Evolutionary conservation across 371 early-diverging fungal species (phyloP), one percentile per base, ranked within the genome.

Genomic region (Basidiobolus heterosporus): DNA sequence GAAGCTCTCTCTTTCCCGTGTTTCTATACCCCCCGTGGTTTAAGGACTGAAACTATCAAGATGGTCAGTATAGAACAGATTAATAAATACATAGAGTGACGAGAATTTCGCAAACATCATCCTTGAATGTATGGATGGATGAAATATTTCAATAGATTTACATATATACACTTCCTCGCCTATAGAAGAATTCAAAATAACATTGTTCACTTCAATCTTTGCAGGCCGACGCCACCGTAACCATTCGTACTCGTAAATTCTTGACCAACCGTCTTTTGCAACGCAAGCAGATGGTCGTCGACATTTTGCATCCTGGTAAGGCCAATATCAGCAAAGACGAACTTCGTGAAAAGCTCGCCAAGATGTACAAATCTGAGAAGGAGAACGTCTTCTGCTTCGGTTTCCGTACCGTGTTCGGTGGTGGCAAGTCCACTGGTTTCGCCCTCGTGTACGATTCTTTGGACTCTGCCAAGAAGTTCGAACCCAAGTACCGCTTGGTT

Each of bases 231-330:
- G 65, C 72, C 60, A 60, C 77, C 67, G 90, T 85, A 67, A 97
- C 94, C 60, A 80, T 97, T 70, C 78, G 98, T 64, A 95, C 97
- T 61, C 85, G 92, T 72, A 92, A 96, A 80, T 96, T 92, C 84
- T 74, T 95, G 60, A 91, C 94, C 66, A 97, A 97, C 91, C 89
- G 88, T 61, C 79, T 97, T 59, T 86, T 97, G 56, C 82, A 85
- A 69, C 84, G 98, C 66, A 93, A 86, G 82, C 97, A 97, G 79
- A 90, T 95, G 88, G 87, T 92, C 46, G 78, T 96, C 44, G 96
- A 97, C 66, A 78, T 97, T 58, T 69, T 92, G 61, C 98, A 97
- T 73, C 95, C 96, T 46, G 85, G 84, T 43, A 78, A 75, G 49
- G 77, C 98, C 62, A 91, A 85, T 73, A 62, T 92, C 60, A 75